Conservation (phyloP, 2,329 filamentous ascomycete genomes). For the Aspergillus ustus region DNA sequence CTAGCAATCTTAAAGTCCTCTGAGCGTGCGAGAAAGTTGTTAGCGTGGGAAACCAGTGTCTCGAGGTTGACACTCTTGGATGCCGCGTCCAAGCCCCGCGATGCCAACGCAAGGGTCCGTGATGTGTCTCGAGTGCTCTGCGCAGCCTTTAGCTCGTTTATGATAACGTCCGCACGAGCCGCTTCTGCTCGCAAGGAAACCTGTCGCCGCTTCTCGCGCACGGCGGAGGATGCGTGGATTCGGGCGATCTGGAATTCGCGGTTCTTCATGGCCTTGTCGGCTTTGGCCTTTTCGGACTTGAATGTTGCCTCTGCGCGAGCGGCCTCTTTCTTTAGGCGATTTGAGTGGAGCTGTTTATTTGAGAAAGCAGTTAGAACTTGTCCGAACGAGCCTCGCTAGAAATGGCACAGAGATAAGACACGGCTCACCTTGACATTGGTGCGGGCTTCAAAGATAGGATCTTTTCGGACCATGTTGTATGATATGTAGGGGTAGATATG, state of each 20-base stretch:
- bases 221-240: slow-evolving; percentile 52
- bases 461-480: slow-evolving; percentile 44
- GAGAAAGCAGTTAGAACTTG: neutral
- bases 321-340: slow-evolving; percentile 54
- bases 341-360: slow-evolving; percentile 48
- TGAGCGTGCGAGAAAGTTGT: slow-evolving; percentile 46
- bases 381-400: neutral
- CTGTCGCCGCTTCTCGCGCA: slow-evolving; percentile 53
- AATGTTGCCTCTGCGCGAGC: slow-evolving; percentile 51
- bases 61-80: slow-evolving; percentile 53
- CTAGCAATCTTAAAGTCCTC: slow-evolving; percentile 52
- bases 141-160: slow-evolving; percentile 53
- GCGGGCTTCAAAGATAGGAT: slow-evolving; percentile 48
- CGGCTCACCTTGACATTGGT: slow-evolving; percentile 46
- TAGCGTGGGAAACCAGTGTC: slow-evolving; percentile 47
- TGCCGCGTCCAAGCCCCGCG: slow-evolving; percentile 50
- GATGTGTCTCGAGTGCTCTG: slow-evolving; percentile 54
- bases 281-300: slow-evolving; percentile 54
- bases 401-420: neutral
- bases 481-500: neutral
- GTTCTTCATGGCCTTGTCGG: slow-evolving; percentile 53
- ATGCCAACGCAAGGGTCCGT: slow-evolving; percentile 49
- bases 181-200: slow-evolving; percentile 51
- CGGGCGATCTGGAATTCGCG: slow-evolving; percentile 55
- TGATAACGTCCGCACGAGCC: slow-evolving; percentile 54